phyloP scores from a whole-genome alignment of 2,329 filamentous ascomycete species.

The Ceratocystis ficicola region DNA sequence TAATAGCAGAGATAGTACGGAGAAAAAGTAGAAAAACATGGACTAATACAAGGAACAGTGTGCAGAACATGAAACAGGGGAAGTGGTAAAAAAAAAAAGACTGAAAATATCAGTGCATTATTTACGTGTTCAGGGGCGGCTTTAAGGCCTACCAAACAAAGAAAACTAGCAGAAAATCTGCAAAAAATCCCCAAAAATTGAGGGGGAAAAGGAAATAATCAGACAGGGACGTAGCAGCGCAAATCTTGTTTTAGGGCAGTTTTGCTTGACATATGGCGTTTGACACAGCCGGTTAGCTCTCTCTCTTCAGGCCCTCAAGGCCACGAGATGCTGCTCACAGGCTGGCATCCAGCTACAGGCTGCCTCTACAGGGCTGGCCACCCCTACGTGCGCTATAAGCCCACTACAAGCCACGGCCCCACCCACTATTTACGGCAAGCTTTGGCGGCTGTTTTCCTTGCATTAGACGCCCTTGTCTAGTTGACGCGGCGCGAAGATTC shows the following conservation, averaged over 20 bases:
- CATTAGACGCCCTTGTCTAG: neutral
- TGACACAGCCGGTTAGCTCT: neutral
- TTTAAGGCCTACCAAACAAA: neutral
- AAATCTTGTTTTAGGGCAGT: slow-evolving; percentile 9
- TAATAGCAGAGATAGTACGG: neutral
- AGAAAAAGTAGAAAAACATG: slow-evolving; percentile 12
- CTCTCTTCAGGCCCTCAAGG: too few relatives aligned
- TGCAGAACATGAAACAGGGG: neutral
- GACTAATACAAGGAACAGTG: neutral
- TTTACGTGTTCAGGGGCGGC: neutral
- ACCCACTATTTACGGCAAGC: neutral
- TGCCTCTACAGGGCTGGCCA: neutral
- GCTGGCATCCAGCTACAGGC: neutral
- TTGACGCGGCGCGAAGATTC: too few relatives aligned
- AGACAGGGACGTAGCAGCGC: neutral
- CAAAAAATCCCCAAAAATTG: neutral
- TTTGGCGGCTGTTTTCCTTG: neutral
- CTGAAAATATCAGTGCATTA: neutral
- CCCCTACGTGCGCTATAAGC: too few relatives aligned
- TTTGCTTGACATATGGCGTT: slow-evolving; percentile 10
- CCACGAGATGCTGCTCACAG: neutral
- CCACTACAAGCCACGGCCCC: too few relatives aligned
- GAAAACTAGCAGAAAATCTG: neutral
- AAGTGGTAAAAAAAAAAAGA: neutral
- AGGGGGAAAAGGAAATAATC: neutral